A percentile compares a stretch with the other conserved stretches of the same genome.
phyloP scores from a whole-genome alignment of 228 moss, liverwort and hornwort genomes.

The Sphagnum fallax region DNA sequence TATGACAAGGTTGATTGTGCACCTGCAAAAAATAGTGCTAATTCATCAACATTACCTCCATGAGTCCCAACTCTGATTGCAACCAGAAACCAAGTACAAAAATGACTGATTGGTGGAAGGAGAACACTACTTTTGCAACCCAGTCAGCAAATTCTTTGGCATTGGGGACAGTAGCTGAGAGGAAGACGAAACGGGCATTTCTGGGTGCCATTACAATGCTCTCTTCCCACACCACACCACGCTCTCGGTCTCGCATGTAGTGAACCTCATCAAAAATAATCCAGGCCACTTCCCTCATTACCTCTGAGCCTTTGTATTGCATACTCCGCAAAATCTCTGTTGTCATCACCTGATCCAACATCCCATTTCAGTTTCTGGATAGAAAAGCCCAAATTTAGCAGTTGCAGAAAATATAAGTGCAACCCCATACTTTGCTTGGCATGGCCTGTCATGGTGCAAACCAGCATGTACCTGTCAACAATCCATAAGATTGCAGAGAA shows the following conservation, averaged over 20 bases:
- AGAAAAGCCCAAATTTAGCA: no score
- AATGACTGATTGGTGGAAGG: not conserved
- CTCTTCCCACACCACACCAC: conserved; percentile 99
- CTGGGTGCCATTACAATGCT: conserved; percentile 98
- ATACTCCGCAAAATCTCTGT: conserved; percentile 98
- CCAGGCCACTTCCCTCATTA: conserved; percentile 98
- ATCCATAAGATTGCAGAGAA: no score
- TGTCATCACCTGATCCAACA: conserved; percentile 77
- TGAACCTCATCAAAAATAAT: conserved; percentile 99
- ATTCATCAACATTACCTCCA: not conserved
- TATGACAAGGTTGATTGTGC: conserved; percentile 93
- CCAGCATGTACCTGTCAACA: no score
- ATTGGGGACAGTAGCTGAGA: conserved; percentile 97
- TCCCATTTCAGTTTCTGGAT: conserved; percentile 5
- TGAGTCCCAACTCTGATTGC: not conserved
- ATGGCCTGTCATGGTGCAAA: no score
- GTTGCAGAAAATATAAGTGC: no score
- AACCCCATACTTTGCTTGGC: no score
- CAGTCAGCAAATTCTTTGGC: conserved; percentile 99
- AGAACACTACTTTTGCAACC: conserved; percentile 79
- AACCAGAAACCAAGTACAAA: no score
- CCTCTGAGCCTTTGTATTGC: conserved; percentile 96
- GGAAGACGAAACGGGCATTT: conserved; percentile 98
- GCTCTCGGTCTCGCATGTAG: conserved; percentile 96
- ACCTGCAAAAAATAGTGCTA: conserved; percentile 35